Conservation (phyloP, 2,329 filamentous ascomycete genomes). For the Fusarium sp. region DNA sequence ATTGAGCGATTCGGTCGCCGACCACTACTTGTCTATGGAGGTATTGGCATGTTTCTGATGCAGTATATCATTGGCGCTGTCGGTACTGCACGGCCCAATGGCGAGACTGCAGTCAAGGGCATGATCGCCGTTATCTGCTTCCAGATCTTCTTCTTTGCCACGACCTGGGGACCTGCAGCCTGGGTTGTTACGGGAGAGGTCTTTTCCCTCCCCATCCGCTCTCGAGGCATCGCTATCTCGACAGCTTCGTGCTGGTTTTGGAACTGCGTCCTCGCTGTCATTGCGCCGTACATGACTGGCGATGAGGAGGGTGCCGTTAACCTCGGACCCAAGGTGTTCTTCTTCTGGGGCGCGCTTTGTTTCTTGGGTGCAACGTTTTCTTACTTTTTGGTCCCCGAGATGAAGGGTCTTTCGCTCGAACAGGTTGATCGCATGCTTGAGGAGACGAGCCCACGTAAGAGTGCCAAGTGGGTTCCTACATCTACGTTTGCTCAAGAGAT, state of each 20-base stretch:
- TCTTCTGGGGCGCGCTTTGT: conserved; percentile 72
- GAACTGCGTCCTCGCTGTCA: no score
- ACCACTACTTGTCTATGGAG: conserved; percentile 74
- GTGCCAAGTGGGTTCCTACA: conserved; percentile 43
- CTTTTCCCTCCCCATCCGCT: conserved; percentile 55
- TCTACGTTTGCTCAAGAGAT: neutral
- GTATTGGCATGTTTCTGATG: conserved; percentile 74
- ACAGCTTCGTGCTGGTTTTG: no score
- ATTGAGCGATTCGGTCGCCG: conserved; percentile 78
- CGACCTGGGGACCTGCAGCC: conserved; percentile 76
- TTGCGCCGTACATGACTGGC: no score
- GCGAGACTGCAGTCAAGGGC: conserved; percentile 54
- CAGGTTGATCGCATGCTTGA: conserved; percentile 75
- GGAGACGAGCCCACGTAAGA: conserved; percentile 57
- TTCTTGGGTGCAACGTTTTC: conserved; percentile 65
- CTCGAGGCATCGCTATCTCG: no score
- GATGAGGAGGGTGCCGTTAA: no score
- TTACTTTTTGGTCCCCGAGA: conserved; percentile 74
- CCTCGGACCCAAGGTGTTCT: conserved; percentile 58
- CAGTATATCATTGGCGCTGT: conserved; percentile 56
- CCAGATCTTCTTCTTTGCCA: conserved; percentile 79
- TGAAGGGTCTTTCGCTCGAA: conserved; percentile 78
- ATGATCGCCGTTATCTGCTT: conserved; percentile 49
- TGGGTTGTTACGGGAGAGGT: conserved; percentile 80
- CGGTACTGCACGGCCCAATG: conserved; percentile 72